Evolutionary conservation across 2,329 filamentous ascomycete genomes (phyloP).

Genomic region (Colletotrichum karsti): DNA sequence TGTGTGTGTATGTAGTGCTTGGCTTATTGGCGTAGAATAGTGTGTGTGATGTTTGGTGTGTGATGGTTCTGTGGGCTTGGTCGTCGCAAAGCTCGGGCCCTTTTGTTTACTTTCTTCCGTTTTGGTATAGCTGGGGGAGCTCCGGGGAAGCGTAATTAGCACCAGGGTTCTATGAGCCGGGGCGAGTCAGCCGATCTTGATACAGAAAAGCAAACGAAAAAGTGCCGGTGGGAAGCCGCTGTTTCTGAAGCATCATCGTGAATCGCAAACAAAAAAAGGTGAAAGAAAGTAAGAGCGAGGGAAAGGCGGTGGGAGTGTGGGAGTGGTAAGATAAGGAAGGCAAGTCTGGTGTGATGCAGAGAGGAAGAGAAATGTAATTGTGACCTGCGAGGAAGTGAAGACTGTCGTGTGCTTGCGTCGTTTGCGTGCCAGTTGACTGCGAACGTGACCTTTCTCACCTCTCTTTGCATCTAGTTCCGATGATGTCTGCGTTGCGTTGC

Average conservation of each 20-base stretch:
- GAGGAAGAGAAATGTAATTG: constrained; percentile 12
- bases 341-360: neutral
- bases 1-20: neutral
- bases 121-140: constrained; percentile 43
- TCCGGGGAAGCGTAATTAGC: constrained; percentile 26
- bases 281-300: neutral
- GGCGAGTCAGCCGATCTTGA: constrained; percentile 29
- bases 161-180: constrained; percentile 26
- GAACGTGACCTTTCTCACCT: constrained; percentile 17
- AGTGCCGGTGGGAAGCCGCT: constrained; percentile 16
- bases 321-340: neutral
- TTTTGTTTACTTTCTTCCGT: constrained; percentile 52
- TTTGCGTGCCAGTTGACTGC: constrained; percentile 23
- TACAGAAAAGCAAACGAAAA: constrained; percentile 27
- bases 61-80: constrained; percentile 18
- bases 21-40: neutral
- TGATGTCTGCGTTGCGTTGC: constrained; percentile 11
- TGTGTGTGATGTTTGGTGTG: neutral
- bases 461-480: neutral
- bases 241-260: constrained; percentile 35
- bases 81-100: constrained; percentile 40
- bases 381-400: neutral
- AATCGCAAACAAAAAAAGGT: constrained; percentile 14
- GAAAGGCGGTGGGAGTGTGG: neutral
- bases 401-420: constrained; percentile 25